Evolutionary conservation across 2,329 filamentous ascomycete genomes (phyloP), one percentile per base, ranked within the genome.

Genomic region (Clarireedia hainanense): DNA sequence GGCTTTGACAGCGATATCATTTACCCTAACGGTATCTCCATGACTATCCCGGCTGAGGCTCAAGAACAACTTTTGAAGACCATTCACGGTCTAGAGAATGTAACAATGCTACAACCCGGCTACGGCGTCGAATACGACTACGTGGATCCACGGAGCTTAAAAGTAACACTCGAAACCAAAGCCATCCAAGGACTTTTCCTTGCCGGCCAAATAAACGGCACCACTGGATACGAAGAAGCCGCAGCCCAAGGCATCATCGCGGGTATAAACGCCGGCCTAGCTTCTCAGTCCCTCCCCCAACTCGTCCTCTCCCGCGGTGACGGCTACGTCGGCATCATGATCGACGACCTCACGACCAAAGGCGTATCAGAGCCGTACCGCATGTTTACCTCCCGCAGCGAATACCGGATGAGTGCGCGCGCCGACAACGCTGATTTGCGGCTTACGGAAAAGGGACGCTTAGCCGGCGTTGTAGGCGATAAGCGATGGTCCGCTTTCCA

Each of bases 121-220:
- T 99, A 99, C 67, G 94, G 94, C 6, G 94, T 99, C 1, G 94
- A 99, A 70, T 99, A 99, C 71, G 94, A 97, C 74, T 99, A 99
- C 70, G 89, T 99, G 17, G 94, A 99, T 68, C 94, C 94, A 17
- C 86, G 94, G 52, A 87, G 88, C 63, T 78, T 99, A 3, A 86
- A 85, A 61, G 83, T 88, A n/a, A 94, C 91, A 0, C 80, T 99
- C 6, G 94, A 99, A 71, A 97, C 94, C 1, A 99, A 97, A 72
- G 80, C 86, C 23, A 96, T 99, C 60, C 76, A 77, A 6, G 94
- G 94, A 1, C 80, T 99, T 12, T 99, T 88, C 73, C 79, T 99
- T 34, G 94, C 94, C 0, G 94, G 94, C 4, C 94, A 99, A 70
- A 96, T 99, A 71, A 99, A 99, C 70, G 94, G 94, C 47, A 99